phyloP scores from a whole-genome alignment of 441 rosid genomes.

The Adansonia rubrostipa region DNA sequence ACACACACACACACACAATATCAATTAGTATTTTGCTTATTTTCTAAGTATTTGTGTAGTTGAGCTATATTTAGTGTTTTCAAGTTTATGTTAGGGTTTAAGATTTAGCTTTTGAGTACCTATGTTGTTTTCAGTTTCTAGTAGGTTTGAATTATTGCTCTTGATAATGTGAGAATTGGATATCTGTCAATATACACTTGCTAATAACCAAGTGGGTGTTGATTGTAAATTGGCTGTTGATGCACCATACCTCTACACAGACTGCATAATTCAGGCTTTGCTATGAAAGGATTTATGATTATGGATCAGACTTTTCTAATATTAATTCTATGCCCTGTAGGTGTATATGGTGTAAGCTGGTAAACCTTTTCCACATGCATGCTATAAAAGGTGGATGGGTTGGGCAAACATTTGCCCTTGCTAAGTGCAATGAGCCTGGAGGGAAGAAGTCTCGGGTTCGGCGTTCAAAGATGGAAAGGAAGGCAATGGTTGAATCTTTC shows the following conservation, averaged over 20 bases:
- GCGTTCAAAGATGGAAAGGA: slow-evolving; percentile 90
- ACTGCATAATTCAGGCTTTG: neutral
- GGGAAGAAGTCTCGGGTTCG: slow-evolving; percentile 83
- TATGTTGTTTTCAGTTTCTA: neutral
- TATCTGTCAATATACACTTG: no score
- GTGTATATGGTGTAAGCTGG: slow-evolving; percentile 34
- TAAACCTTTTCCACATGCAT: slow-evolving; percentile 54
- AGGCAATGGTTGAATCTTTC: slow-evolving; percentile 74
- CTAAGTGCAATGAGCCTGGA: slow-evolving; percentile 69
- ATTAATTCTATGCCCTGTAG: slow-evolving; percentile 27
- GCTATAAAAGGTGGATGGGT: slow-evolving; percentile 69
- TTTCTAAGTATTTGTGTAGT: no score
- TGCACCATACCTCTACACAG: neutral
- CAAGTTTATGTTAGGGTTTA: no score
- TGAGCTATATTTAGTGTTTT: no score
- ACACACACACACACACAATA: neutral
- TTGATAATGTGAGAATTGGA: slow-evolving; percentile 23
- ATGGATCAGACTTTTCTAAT: slow-evolving; percentile 25
- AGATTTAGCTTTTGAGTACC: neutral
- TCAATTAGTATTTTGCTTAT: neutral
- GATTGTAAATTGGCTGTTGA: no score
- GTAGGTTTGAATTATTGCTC: neutral
- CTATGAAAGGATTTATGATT: neutral
- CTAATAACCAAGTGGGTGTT: no score
- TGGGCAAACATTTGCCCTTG: slow-evolving; percentile 76